Percentiles rank a stretch among this genome's conserved stretches.
These are phyloP conservation scores for Excoecaria cochinchinensis DNA, from an alignment of 345 rosid species.

Conservation along the genomic window DNA sequence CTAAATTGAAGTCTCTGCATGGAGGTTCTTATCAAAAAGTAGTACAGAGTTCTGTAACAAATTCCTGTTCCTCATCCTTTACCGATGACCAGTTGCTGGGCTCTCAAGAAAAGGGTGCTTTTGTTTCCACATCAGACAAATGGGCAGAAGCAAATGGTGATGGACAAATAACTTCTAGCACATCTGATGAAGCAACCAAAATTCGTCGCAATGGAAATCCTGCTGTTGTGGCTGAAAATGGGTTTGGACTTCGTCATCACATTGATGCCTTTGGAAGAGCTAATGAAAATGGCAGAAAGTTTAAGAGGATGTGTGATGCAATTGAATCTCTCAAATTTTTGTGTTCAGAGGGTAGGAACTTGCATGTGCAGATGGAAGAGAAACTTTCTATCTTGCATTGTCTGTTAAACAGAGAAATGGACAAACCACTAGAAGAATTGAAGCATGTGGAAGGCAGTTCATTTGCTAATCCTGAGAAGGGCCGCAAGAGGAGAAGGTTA, in stretches of 20 bases:
- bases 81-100: conserved; percentile 85
- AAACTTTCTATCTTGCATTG: conserved; percentile 43
- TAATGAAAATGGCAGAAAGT: conserved; percentile 39
- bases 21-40: conserved; percentile 60
- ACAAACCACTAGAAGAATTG: conserved; percentile 26
- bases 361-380: conserved; percentile 47
- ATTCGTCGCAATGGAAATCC: conserved; percentile 33
- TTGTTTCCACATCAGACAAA: conserved; percentile 46
- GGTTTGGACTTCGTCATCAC: conserved; percentile 39
- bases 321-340: conserved; percentile 42
- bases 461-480: conserved; percentile 27
- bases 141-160: conserved; percentile 45
- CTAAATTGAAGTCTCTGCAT: conserved; percentile 69
- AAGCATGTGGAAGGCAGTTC: conserved; percentile 27
- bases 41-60: conserved; percentile 67
- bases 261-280: conserved; percentile 26
- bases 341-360: conserved; percentile 45
- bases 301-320: conserved; percentile 45
- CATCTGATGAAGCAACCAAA: conserved; percentile 35
- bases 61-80: conserved; percentile 77
- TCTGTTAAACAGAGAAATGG: conserved; percentile 31
- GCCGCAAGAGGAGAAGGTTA: conserved; percentile 46
- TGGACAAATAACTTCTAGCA: conserved; percentile 40
- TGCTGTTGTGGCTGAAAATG: conserved; percentile 49
- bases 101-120: conserved; percentile 72